These are phyloP conservation scores for Fomitopsis serialis DNA, from an alignment of 768 basidiomycete genomes.

Conservation along the genomic window DNA sequence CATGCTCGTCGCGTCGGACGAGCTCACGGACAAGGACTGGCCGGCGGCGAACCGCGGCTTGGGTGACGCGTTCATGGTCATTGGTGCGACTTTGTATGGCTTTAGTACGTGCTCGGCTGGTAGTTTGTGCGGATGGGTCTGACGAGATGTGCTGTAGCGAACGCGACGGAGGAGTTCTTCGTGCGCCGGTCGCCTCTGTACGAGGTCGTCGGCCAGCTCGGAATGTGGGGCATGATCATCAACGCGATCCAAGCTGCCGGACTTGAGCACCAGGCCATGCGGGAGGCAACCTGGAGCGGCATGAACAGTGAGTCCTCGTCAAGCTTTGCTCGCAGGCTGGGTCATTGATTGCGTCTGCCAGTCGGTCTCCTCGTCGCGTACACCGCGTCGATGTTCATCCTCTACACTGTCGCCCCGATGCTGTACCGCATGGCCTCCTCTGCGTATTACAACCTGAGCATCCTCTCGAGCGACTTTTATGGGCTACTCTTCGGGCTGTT, in stretches of 20 bases:
- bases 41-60: conserved; percentile 59
- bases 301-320: conserved; percentile 48
- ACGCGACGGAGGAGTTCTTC: conserved; percentile 85
- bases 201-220: conserved; percentile 84
- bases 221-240: conserved; percentile 80
- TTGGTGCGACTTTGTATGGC: conserved; percentile 81
- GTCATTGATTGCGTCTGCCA: conserved; percentile 12
- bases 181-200: conserved; percentile 77
- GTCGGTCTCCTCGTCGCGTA: conserved; percentile 51
- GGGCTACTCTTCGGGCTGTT: conserved; percentile 74
- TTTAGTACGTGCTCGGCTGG: conserved; percentile 46
- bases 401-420: conserved; percentile 84
- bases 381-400: conserved; percentile 68
- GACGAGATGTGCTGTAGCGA: conserved; percentile 40
- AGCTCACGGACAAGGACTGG: conserved; percentile 74
- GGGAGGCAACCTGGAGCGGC: conserved; percentile 64
- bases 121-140: background rate
- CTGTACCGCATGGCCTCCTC: conserved; percentile 84
- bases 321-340: background rate
- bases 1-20: conserved; percentile 74
- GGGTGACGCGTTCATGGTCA: conserved; percentile 84
- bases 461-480: conserved; percentile 87
- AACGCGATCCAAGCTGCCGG: conserved; percentile 74
- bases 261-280: conserved; percentile 68
- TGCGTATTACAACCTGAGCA: conserved; percentile 77